A percentile compares a stretch with the other conserved stretches of the same genome.
Conservation (phyloP, 768 basidiomycete species). For the Coprinopsis strossmayeri region DNA sequence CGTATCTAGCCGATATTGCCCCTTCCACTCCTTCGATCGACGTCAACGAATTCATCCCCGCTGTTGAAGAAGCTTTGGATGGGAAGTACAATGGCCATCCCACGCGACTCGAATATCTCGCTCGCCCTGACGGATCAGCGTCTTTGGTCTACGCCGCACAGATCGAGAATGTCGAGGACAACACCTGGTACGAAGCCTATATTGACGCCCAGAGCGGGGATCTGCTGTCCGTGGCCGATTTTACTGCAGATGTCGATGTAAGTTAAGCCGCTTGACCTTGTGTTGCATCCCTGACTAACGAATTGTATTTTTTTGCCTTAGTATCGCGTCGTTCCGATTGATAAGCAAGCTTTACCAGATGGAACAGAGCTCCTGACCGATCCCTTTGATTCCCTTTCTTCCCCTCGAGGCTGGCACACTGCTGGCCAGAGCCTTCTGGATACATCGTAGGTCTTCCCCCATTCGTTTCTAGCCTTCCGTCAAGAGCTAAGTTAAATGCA, state of each 20-base stretch:
- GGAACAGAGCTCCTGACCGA: slow-evolving; percentile 40
- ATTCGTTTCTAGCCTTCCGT: not conserved
- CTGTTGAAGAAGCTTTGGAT: slow-evolving; percentile 18
- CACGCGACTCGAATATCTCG: slow-evolving; percentile 32
- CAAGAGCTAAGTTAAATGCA: slow-evolving; percentile 6
- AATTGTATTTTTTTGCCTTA: slow-evolving; percentile 9
- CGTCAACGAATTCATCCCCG: slow-evolving; percentile 23
- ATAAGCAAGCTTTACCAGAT: slow-evolving; percentile 40
- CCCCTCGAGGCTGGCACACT: slow-evolving; percentile 43
- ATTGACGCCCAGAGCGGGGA: slow-evolving; percentile 46
- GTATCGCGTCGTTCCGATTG: slow-evolving; percentile 41
- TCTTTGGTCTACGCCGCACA: slow-evolving; percentile 31
- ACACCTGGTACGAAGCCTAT: slow-evolving; percentile 51
- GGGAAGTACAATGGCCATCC: slow-evolving; percentile 33
- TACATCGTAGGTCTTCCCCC: not conserved
- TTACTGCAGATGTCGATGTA: slow-evolving; percentile 37
- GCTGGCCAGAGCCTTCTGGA: not conserved
- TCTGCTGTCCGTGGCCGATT: slow-evolving; percentile 44
- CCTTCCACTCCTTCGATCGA: slow-evolving; percentile 25
- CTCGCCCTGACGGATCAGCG: slow-evolving; percentile 25
- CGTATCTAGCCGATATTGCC: slow-evolving; percentile 18
- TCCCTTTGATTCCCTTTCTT: slow-evolving; percentile 43
- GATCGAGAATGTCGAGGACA: slow-evolving; percentile 19
- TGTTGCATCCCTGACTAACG: not conserved
- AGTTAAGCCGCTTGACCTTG: slow-evolving; percentile 9